Evolutionary conservation across 306 rosid genomes (phyloP).

Genomic region (Notholithocarpus densiflorus): DNA sequence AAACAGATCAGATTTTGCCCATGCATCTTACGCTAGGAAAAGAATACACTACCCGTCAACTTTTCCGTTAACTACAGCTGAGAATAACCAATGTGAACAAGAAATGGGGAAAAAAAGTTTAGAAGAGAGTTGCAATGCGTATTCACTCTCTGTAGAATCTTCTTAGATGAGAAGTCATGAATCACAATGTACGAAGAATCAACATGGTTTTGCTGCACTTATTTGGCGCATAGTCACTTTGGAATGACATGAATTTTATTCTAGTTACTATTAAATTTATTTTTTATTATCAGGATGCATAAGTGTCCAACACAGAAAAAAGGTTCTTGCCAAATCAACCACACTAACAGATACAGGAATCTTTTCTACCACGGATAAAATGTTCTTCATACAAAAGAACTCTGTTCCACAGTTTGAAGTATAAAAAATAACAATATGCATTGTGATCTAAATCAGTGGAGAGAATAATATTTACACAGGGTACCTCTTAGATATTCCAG

Average conservation of each 20-base stretch:
- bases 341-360: neutral
- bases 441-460: neutral
- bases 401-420: neutral
- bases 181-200: neutral
- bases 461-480: constrained; percentile 9
- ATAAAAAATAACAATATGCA: neutral
- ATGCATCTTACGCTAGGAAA: neutral
- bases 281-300: neutral
- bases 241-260: neutral
- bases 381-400: neutral
- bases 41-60: neutral
- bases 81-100: neutral
- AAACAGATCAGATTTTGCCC: neutral
- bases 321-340: neutral
- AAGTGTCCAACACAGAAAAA: neutral
- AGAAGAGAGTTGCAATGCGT: neutral
- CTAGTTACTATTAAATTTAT: no score
- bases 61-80: neutral
- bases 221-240: neutral
- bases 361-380: neutral
- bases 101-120: neutral
- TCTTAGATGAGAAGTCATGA: neutral
- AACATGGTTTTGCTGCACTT: neutral
- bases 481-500: constrained; percentile 97
- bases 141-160: no score